These are phyloP conservation scores for Saksenaea oblongispora DNA, from an alignment of 371 early-diverging fungal genomes.

Conservation along the genomic window DNA sequence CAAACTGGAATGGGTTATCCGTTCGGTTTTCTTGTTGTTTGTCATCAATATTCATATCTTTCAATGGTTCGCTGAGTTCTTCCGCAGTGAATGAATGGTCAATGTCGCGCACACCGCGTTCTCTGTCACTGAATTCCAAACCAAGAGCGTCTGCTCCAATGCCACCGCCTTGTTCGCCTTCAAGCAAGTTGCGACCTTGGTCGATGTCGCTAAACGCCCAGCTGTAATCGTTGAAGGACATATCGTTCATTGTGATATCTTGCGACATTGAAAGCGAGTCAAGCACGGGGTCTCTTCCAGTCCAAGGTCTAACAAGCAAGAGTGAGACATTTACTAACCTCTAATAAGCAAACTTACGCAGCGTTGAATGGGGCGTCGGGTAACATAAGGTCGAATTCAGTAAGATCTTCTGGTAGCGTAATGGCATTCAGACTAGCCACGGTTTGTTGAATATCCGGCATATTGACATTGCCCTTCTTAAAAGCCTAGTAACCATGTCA, in stretches of 20 bases:
- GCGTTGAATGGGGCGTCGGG: slow-evolving; percentile 71
- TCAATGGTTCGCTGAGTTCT: slow-evolving; percentile 32
- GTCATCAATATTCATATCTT: slow-evolving; percentile 50
- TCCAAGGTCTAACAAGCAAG: slow-evolving; percentile 5
- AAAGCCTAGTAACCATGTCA: slow-evolving; percentile 62
- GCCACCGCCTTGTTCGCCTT: slow-evolving; percentile 2
- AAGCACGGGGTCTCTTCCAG: slow-evolving; percentile 26
- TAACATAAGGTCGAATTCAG: slow-evolving; percentile 89
- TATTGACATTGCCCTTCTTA: slow-evolving; percentile 83
- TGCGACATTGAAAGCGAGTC: slow-evolving; percentile 63
- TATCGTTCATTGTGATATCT: slow-evolving; percentile 21
- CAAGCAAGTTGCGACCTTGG: slow-evolving; percentile 25
- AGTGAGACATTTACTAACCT: not conserved
- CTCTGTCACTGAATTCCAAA: slow-evolving; percentile 33
- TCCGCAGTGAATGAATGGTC: slow-evolving; percentile 30
- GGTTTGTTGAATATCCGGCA: slow-evolving; percentile 74
- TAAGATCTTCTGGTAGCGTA: slow-evolving; percentile 83
- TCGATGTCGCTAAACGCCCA: slow-evolving; percentile 29
- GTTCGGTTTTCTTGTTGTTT: slow-evolving; percentile 3
- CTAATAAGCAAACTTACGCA: slow-evolving; percentile 14
- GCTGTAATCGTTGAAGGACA: slow-evolving; percentile 9
- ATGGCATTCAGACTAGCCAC: slow-evolving; percentile 79
- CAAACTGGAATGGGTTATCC: slow-evolving; percentile 8
- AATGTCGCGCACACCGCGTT: slow-evolving; percentile 18
- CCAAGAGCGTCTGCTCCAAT: slow-evolving; percentile 8